A percentile compares a stretch with the other conserved stretches of the same genome.
phyloP scores from a whole-genome alignment of 345 rosid genomes.

The Arabidopsis thaliana region TAIR10.1 NC_003075.7:14770001-14770500 shows the following conservation, averaged over 20 bases:
- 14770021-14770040: not conserved
- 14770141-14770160: conserved; percentile 4
- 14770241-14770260: conserved; percentile 32
- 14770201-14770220: conserved; percentile 43
- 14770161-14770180: conserved; percentile 34
- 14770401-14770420: not conserved
- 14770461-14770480: not conserved
- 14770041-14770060: not conserved
- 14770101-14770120: not conserved
- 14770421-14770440: not conserved
- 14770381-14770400: not conserved
- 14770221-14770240: conserved; percentile 44
- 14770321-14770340: conserved; percentile 29
- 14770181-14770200: conserved; percentile 32
- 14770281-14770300: conserved; percentile 40
- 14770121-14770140: not conserved
- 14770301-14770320: conserved; percentile 41
- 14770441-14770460: conserved; percentile 19
- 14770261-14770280: conserved; percentile 32
- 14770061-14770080: not conserved
- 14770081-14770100: not conserved
- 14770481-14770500: not conserved
- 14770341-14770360: not conserved
- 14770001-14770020: not conserved
- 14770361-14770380: conserved; percentile 20